Conservation (phyloP, 495 filamentous ascomycete species). For the Mytilinidion resinicola region DNA sequence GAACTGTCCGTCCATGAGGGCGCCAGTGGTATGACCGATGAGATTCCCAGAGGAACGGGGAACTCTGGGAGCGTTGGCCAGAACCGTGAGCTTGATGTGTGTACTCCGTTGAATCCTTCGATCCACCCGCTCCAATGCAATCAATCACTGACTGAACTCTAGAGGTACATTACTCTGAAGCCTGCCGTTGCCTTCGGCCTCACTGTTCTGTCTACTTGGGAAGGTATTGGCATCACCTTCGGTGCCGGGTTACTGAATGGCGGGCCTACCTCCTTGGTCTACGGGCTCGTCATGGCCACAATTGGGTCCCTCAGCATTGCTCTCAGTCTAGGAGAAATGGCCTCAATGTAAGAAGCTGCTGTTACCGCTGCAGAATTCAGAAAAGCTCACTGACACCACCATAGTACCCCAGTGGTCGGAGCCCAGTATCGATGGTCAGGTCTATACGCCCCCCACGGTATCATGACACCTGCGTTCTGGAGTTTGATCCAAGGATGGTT, state of each 20-base stretch:
- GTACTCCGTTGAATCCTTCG: not conserved
- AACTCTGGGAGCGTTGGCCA: not conserved
- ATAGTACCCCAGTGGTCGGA: conserved; percentile 11
- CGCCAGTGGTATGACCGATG: not conserved
- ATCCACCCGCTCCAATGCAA: not conserved
- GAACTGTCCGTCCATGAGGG: not conserved
- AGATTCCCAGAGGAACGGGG: not conserved
- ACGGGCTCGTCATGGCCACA: conserved; percentile 19
- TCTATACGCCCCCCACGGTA: conserved; percentile 9
- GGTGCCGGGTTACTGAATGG: conserved; percentile 23
- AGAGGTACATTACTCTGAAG: conserved; percentile 9
- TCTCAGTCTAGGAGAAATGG: conserved; percentile 32
- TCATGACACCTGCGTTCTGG: conserved; percentile 20
- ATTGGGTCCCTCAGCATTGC: conserved; percentile 23
- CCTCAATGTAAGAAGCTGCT: conserved; percentile 25
- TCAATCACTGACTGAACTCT: not conserved
- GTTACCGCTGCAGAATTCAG: no score
- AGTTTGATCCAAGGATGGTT: conserved; percentile 16
- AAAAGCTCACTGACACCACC: not conserved
- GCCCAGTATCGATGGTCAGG: conserved; percentile 24
- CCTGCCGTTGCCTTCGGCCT: conserved; percentile 18
- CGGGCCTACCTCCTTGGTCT: conserved; percentile 30
- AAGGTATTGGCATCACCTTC: conserved; percentile 20
- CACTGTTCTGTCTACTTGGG: conserved; percentile 22
- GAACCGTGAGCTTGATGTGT: not conserved